Conservation (phyloP, 345 rosid genomes). For the Syzygium aqueum region DNA sequence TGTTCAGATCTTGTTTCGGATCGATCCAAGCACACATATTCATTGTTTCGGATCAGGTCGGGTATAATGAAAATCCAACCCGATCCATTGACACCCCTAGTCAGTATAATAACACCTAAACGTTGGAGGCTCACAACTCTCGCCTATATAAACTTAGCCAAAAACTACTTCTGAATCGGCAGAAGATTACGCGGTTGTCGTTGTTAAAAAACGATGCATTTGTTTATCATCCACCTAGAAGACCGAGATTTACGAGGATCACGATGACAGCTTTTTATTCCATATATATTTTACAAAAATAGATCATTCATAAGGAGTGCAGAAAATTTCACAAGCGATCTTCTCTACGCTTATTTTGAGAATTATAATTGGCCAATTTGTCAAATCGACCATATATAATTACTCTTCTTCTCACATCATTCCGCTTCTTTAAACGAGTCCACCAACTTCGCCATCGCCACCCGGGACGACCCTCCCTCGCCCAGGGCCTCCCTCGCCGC, state of each 20-base stretch:
- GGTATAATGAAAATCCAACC: no score
- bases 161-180: no score
- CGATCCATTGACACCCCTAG: no score
- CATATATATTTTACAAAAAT: background rate
- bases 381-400: background rate
- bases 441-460: background rate
- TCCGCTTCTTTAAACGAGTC: background rate
- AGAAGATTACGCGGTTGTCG: no score
- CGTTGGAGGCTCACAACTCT: no score
- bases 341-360: background rate
- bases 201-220: background rate
- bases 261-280: background rate
- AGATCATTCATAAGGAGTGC: background rate
- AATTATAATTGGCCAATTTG: background rate
- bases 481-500: background rate
- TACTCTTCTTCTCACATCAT: background rate
- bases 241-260: background rate
- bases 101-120: no score
- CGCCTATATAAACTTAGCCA: no score
- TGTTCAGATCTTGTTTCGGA: no score
- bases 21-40: no score
- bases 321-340: background rate
- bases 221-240: background rate
- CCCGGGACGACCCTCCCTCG: slow-evolving; percentile 1
- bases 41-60: no score